phyloP scores from a whole-genome alignment of 2,329 filamentous ascomycete species.

The Stenocarpella maydis region DNA sequence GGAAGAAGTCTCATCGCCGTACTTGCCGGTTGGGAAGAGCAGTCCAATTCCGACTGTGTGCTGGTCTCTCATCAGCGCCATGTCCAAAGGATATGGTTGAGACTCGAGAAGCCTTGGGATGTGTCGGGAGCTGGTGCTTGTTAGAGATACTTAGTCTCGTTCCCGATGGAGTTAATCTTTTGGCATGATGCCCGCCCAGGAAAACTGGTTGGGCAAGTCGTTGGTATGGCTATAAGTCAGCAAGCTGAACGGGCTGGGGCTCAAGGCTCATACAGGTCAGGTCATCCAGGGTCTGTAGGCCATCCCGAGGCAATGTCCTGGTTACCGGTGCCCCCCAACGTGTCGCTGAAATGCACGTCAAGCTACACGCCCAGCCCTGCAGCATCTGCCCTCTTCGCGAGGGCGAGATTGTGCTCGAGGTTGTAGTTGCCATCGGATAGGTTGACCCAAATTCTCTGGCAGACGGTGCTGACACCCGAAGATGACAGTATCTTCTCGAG shows the following conservation, averaged over 20 bases:
- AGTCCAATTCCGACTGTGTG: constrained; percentile 63
- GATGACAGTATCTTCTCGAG: constrained; percentile 70
- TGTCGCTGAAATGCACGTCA: constrained; percentile 73
- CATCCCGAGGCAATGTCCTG: constrained; percentile 71
- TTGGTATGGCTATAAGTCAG: constrained; percentile 69
- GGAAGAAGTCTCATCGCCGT: constrained; percentile 52
- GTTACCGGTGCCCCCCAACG: constrained; percentile 73
- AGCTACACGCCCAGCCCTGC: constrained; percentile 69
- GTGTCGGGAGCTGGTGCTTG: neutral
- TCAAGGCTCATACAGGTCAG: constrained; percentile 57
- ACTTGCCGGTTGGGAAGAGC: constrained; percentile 68
- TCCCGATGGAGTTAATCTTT: constrained; percentile 75
- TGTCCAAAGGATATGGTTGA: neutral
- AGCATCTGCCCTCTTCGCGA: constrained; percentile 71
- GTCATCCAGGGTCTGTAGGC: constrained; percentile 65
- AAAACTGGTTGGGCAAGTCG: constrained; percentile 68
- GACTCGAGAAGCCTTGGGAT: neutral
- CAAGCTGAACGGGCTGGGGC: neutral
- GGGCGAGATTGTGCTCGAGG: constrained; percentile 72
- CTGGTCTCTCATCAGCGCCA: neutral
- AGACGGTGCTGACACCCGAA: constrained; percentile 73
- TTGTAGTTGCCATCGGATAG: constrained; percentile 71
- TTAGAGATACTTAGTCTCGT: constrained; percentile 58
- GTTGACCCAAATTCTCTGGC: constrained; percentile 78
- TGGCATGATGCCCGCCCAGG: constrained; percentile 61